Conservation (phyloP, 2,329 filamentous ascomycete genomes). For the Xylariaceae sp. region DNA sequence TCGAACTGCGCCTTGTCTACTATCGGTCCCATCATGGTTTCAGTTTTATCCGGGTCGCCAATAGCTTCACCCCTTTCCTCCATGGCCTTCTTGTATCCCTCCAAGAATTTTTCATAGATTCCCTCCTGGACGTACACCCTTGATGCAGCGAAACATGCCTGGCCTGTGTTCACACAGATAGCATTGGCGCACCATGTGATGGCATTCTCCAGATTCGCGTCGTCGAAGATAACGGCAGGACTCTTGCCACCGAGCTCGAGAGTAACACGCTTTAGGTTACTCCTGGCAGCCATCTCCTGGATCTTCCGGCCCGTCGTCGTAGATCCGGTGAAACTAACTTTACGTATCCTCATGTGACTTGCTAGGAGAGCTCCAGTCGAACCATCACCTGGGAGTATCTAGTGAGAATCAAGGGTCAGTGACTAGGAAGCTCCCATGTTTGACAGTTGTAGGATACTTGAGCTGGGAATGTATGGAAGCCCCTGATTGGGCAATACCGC, state of each 20-base stretch:
- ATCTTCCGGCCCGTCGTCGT: slow-evolving; percentile 45
- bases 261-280: slow-evolving; percentile 21
- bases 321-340: slow-evolving; percentile 21
- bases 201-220: slow-evolving; percentile 20
- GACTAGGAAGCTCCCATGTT: not conserved
- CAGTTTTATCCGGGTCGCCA: slow-evolving; percentile 12
- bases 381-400: slow-evolving; percentile 25
- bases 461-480: not conserved
- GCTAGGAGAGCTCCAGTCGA: slow-evolving; percentile 18
- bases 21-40: slow-evolving; percentile 41
- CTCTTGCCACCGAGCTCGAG: slow-evolving; percentile 22
- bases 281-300: slow-evolving; percentile 20
- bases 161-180: slow-evolving; percentile 17
- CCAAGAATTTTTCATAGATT: slow-evolving; percentile 19
- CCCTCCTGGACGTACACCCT: slow-evolving; percentile 21
- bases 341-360: slow-evolving; percentile 18
- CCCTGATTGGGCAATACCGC: too few species aligned
- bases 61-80: slow-evolving; percentile 13
- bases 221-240: slow-evolving; percentile 20
- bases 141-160: slow-evolving; percentile 15
- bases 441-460: not conserved
- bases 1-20: slow-evolving; percentile 46
- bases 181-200: slow-evolving; percentile 19
- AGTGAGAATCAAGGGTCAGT: not conserved
- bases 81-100: slow-evolving; percentile 18